These are phyloP conservation scores for Meredithiella fracta DNA, from an alignment of 2,329 filamentous ascomycete species.

Conservation along the genomic window DNA sequence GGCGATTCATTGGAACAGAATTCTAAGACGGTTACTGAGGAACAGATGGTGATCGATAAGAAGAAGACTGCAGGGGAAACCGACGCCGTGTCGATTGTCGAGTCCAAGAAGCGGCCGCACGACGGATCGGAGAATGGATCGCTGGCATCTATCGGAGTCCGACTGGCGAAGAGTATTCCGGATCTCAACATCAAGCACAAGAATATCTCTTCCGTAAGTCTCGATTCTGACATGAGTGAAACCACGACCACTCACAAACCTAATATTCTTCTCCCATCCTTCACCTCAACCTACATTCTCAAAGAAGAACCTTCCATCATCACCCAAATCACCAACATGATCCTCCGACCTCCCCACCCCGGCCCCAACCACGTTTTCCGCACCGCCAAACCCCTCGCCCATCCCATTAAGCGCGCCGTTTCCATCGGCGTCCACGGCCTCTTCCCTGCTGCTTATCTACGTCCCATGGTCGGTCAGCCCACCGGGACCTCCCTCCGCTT, in stretches of 20 bases:
- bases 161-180: constrained; percentile 5
- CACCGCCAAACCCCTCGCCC: constrained; percentile 40
- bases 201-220: neutral
- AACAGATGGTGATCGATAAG: neutral
- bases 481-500: constrained; percentile 93
- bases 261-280: constrained; percentile 55
- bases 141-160: constrained; percentile 21
- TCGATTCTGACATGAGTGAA: constrained; percentile 6
- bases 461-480: constrained; percentile 84
- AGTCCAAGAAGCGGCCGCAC: constrained; percentile 5
- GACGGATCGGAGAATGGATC: neutral
- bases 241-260: constrained; percentile 23
- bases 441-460: constrained; percentile 72
- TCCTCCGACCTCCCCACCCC: constrained; percentile 33
- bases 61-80: neutral
- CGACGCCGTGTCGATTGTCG: neutral
- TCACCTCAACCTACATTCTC: constrained; percentile 49
- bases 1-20: constrained; percentile 40
- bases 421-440: constrained; percentile 91
- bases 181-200: constrained; percentile 2
- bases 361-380: constrained; percentile 54
- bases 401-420: constrained; percentile 63
- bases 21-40: constrained; percentile 26
- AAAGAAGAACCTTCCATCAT: constrained; percentile 53
- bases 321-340: constrained; percentile 44